Evolutionary conservation across 2,329 filamentous ascomycete genomes (phyloP), one percentile per base, ranked within the genome.

Genomic region (Aspergillus ruber): DNA sequence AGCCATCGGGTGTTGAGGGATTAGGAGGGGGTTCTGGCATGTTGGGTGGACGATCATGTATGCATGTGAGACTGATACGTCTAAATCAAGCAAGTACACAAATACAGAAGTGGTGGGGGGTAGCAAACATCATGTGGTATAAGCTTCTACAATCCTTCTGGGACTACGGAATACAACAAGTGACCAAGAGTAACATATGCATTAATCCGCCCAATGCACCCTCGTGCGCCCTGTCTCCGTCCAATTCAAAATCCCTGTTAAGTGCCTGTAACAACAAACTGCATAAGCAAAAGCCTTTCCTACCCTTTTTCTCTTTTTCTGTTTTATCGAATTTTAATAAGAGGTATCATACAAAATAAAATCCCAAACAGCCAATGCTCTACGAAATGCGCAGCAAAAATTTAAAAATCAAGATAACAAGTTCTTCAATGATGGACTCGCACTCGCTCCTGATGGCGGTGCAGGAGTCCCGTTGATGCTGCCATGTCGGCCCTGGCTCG

Each of bases 401-500:
- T 45, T 39, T 45, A 40, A 48, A 39, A 39, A 54, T 49, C 68
- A 88, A 42, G 81, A 85, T 46, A 90, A 75, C 43, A 90, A 67
- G 59, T 90, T 90, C 57, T 83, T 81, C 51, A 90, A 66, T 8
- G 86, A 89, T 9, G 86, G 85, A 60, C 83, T 90, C 13, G 86
- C 85, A 59, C 86, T 90, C 3, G 86, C 86, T n/a, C 85, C 85
- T 44, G 68, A 67, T 27, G 60, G 43, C 53, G 57, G 36, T 5
- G 13, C 33, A n/a, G 33, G n/a, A 15, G 60, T 58, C 15, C 59
- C 63, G 42, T 62, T 64, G 39, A 56, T 55, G 8, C 52, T 58
- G 0, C 55, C 42, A 39, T 63, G 58, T 35, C 66, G 57, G 38
- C 57, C 54, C 23, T 56, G 59, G 50, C 55, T 64, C 15, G 59